Conservation (phyloP, 257 asterid genomes). For the Solanum stenotomum region DNA sequence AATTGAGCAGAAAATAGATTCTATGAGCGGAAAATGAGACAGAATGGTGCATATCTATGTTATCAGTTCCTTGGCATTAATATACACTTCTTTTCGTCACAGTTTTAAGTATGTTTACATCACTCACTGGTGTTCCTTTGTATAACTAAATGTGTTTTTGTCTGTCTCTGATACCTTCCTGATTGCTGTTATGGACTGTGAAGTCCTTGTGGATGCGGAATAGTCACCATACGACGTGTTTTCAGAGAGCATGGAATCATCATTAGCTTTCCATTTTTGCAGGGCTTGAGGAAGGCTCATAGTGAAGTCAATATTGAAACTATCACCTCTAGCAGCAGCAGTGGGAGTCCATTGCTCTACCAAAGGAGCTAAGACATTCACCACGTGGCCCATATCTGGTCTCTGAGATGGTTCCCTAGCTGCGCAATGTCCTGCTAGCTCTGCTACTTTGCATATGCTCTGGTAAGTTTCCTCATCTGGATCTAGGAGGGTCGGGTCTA, state of each 20-base stretch:
- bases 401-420: slow-evolving; percentile 56
- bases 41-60: not conserved
- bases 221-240: not conserved
- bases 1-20: not conserved
- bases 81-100: not conserved
- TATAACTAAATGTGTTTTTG: not conserved
- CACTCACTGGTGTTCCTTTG: not conserved
- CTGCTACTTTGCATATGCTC: slow-evolving; percentile 48
- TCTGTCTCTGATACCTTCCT: not conserved
- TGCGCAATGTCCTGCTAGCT: slow-evolving; percentile 79
- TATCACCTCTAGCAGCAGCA: slow-evolving; percentile 13
- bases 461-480: slow-evolving; percentile 41
- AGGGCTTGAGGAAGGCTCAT: slow-evolving; percentile 60
- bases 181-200: not conserved
- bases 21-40: not conserved
- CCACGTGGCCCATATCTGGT: slow-evolving; percentile 80
- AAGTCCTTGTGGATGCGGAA: not conserved
- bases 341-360: slow-evolving; percentile 78
- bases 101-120: not conserved
- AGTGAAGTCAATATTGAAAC: slow-evolving; percentile 18
- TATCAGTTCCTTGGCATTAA: not conserved
- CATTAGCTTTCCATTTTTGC: slow-evolving; percentile 57
- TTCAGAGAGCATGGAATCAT: slow-evolving; percentile 22
- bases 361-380: slow-evolving; percentile 48
- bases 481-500: slow-evolving; percentile 43